Evolutionary conservation across 768 basidiomycete species (phyloP), one percentile per base, ranked within the genome.

Genomic region (Strobilomyces confusus): DNA sequence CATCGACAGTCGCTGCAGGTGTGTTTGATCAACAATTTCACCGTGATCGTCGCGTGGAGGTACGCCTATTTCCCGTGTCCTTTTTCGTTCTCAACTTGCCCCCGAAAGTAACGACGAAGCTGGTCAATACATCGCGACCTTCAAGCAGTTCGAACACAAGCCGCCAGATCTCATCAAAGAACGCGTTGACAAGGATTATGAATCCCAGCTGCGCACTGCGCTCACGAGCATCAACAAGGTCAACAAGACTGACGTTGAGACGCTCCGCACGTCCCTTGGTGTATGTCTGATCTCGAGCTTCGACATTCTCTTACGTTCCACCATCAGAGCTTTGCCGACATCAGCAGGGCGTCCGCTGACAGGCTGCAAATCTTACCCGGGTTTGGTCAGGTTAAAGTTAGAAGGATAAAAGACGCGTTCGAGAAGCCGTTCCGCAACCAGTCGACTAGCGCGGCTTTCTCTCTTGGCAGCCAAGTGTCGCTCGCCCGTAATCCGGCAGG

Each of bases 171-270:
- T 94, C 64, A 95, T 99, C 74, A 95, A 94, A 69, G 97, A 98
- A 67, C 87, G 92, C 41, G 77, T 90, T 26, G 93, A 97, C 68
- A 92, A 94, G 59, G 88, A 92, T 62, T 92, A 97, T 63, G 73
- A 79, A 57, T 83, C 92, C 9, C 79, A 93, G 62, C 69, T 98
- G 14, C 88, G 89, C 51, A 81, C 83, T 19, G 80, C 90, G 1
- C 76, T 99, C 25, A 98, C 95, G 2, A 84, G 82, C 58, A 90
- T 98, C 62, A 87, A 82, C 65, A 92, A 90, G 60, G 92, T 99
- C 57, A 98, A 98, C 72, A 97, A 95, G 76, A 98, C 95, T 4
- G 97, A 99, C 62, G 92, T 95, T 2, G 85, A 92, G 71, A 98
- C 95, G 4, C 75, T 99, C 38, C 82, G 90, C 20, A 86, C 87